These are phyloP conservation scores for Prillingera fragicola DNA, from an alignment of 1,284 basidiomycete species.

Conservation along the genomic window DNA sequence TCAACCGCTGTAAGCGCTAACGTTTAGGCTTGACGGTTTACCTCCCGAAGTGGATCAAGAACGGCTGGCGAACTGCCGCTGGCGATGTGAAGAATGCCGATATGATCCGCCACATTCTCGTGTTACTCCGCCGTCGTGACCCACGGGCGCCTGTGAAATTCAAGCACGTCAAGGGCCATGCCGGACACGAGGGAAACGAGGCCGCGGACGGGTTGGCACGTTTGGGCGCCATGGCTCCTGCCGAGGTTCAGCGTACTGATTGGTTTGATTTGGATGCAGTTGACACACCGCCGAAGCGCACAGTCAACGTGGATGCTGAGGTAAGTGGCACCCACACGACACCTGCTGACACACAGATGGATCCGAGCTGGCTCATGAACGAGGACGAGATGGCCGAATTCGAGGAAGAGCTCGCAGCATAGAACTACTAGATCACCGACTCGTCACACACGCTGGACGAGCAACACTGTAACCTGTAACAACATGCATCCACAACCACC, in stretches of 20 bases:
- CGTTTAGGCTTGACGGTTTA: constrained; percentile 42
- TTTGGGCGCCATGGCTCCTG: constrained; percentile 29
- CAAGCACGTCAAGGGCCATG: constrained; percentile 43
- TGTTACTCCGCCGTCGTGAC: constrained; percentile 34
- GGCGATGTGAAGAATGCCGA: constrained; percentile 43
- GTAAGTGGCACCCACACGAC: constrained; percentile 11
- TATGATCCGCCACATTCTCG: constrained; percentile 45
- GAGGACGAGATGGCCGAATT: constrained; percentile 28
- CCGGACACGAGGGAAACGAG: constrained; percentile 44
- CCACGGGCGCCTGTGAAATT: constrained; percentile 30
- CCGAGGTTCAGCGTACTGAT: constrained; percentile 23
- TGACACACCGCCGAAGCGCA: constrained; percentile 17
- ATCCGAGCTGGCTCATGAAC: constrained; percentile 34
- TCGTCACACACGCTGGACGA: no score
- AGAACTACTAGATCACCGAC: no score
- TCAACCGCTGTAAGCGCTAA: constrained; percentile 2
- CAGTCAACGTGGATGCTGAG: constrained; percentile 50
- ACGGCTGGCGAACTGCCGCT: constrained; percentile 29
- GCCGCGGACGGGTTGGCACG: constrained; percentile 44
- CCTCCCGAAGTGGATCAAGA: constrained; percentile 43
- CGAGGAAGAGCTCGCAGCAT: constrained; percentile 21
- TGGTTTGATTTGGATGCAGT: constrained; percentile 39
- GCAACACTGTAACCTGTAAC: no score
- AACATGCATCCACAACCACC: no score
- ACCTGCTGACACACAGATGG: constrained; percentile 21